These are phyloP conservation scores for Arthonia radiata DNA, from an alignment of 495 filamentous ascomycete genomes.

Conservation along the genomic window DNA sequence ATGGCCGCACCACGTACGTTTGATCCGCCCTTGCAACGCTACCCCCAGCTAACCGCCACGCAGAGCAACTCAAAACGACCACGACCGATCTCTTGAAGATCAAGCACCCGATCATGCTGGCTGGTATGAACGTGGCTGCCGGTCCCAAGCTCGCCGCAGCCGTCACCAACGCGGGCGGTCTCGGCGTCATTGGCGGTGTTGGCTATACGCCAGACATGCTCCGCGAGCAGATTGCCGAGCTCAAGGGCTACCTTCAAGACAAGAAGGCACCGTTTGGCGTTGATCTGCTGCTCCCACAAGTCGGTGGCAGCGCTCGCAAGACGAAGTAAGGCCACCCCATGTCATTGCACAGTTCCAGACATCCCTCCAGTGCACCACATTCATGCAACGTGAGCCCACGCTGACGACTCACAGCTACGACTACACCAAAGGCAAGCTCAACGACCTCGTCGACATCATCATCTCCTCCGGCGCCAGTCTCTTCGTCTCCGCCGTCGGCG, in stretches of 20 bases:
- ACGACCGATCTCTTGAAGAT: constrained; percentile 90
- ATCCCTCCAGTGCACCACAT: not conserved
- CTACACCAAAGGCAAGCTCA: constrained; percentile 96
- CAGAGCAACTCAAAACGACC: constrained; percentile 70
- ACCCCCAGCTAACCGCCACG: constrained; percentile 1
- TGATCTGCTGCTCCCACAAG: constrained; percentile 80
- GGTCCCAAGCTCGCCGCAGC: constrained; percentile 92
- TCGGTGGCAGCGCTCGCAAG: constrained; percentile 79
- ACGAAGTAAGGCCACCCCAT: constrained; percentile 42
- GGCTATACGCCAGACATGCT: constrained; percentile 97
- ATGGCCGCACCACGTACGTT: not conserved
- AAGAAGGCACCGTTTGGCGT: constrained; percentile 98
- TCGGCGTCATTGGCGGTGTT: constrained; percentile 90
- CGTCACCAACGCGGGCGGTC: constrained; percentile 86
- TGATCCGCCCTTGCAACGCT: not conserved
- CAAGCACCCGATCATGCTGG: constrained; percentile 85
- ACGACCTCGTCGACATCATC: constrained; percentile 73
- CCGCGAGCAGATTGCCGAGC: constrained; percentile 74
- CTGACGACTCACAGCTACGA: constrained; percentile 45
- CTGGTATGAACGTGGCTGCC: constrained; percentile 97
- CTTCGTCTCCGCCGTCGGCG: constrained; percentile 91
- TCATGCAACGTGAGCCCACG: constrained; percentile 3
- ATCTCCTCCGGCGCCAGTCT: constrained; percentile 75
- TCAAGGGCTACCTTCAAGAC: constrained; percentile 72
- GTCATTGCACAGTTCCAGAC: not conserved